A percentile compares a stretch with the other conserved stretches of the same genome.
Evolutionary conservation across 2,329 filamentous ascomycete genomes (phyloP).

Genomic region (Zasmidium citrigriseum): DNA sequence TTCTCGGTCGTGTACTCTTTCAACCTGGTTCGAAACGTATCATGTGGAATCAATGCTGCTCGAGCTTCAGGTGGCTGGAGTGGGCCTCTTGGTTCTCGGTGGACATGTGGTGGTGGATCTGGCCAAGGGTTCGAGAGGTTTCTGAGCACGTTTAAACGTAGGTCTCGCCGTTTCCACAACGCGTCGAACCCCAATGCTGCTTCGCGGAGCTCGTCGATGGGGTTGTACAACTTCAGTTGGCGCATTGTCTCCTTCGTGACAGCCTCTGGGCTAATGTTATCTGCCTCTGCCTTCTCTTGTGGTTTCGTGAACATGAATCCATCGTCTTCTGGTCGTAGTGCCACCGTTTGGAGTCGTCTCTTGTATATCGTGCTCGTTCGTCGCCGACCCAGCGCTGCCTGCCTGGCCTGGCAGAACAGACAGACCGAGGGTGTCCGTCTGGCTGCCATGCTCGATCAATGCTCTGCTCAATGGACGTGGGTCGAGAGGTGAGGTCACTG

Average conservation of each 20-base stretch:
- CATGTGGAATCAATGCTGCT: constrained; percentile 25
- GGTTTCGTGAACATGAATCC: constrained; percentile 14
- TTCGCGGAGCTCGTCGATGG: constrained; percentile 14
- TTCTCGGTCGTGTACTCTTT: constrained; percentile 21
- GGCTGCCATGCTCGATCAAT: constrained; percentile 19
- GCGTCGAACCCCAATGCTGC: constrained; percentile 23
- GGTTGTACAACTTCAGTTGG: constrained; percentile 6
- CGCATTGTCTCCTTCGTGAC: constrained; percentile 6
- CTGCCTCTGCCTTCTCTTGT: not conserved
- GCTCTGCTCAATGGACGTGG: not conserved
- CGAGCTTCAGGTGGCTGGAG: constrained; percentile 17
- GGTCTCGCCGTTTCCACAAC: constrained; percentile 24
- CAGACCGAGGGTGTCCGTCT: constrained; percentile 24
- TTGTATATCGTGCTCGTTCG: constrained; percentile 17
- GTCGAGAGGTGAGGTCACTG: not conserved
- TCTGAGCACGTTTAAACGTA: constrained; percentile 23
- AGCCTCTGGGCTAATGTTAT: not conserved
- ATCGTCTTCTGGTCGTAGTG: constrained; percentile 17
- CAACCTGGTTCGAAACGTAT: constrained; percentile 27
- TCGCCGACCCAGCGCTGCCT: constrained; percentile 17
- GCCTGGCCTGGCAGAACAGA: constrained; percentile 24
- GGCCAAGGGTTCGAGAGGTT: constrained; percentile 31
- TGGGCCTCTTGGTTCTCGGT: not conserved
- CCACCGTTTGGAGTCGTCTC: constrained; percentile 16
- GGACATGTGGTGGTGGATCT: constrained; percentile 8